phyloP scores from a whole-genome alignment of 345 rosid species.

The Moricandia moricandioides region DNA sequence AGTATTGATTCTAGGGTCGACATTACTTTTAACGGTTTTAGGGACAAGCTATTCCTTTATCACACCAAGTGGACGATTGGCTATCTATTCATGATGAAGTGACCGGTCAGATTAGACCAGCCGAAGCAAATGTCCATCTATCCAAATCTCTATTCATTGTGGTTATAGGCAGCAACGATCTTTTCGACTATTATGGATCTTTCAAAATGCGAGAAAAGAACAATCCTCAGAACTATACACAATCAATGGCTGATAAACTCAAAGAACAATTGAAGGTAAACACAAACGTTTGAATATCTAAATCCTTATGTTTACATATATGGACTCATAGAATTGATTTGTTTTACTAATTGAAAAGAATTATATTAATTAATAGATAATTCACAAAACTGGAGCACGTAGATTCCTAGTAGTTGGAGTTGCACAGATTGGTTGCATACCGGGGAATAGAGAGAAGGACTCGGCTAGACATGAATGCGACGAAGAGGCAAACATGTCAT shows the following conservation, averaged over 20 bases:
- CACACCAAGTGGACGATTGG: conserved; percentile 55
- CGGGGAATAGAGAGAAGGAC: conserved; percentile 45
- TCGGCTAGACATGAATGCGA: conserved; percentile 42
- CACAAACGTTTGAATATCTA: background rate
- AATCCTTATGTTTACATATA: background rate
- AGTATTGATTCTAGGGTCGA: background rate
- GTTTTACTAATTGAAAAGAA: background rate
- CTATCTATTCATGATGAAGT: conserved; percentile 10
- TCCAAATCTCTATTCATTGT: conserved; percentile 52
- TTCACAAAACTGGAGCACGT: conserved; percentile 47
- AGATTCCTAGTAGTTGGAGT: conserved; percentile 52
- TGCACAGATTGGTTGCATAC: conserved; percentile 56
- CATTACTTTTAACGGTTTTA: background rate
- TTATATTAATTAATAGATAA: conserved; percentile 30
- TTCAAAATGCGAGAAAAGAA: conserved; percentile 33
- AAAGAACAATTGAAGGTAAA: conserved; percentile 63
- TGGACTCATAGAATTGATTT: background rate
- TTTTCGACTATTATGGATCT: conserved; percentile 50
- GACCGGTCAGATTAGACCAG: conserved; percentile 33
- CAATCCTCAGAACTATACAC: conserved; percentile 46
- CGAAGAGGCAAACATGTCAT: conserved; percentile 41
- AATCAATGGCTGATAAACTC: conserved; percentile 45
- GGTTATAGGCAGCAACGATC: conserved; percentile 66
- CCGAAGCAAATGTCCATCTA: conserved; percentile 37
- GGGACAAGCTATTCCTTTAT: conserved; percentile 48